Base-by-base conservation (phyloP, 208 protist genomes). In the Blechomonas ayalai region DNA sequence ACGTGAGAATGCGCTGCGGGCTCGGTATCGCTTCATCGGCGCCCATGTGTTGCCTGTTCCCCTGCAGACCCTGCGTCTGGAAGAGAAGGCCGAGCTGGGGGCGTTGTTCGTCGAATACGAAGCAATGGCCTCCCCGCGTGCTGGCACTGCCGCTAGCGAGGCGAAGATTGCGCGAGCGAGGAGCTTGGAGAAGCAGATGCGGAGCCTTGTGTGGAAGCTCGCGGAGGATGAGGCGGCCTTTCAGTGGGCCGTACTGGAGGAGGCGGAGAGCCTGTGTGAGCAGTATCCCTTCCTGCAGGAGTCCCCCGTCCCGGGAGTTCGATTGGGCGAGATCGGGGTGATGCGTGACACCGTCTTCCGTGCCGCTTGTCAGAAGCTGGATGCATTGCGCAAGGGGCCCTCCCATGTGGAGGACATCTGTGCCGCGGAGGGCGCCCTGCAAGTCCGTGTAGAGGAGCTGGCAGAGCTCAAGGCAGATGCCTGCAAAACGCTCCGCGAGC, bases 51-150 rank as follows among this genome's bases (percentile, higher is more conserved):
- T 71, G n/a, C 60, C 53, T n/a, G 60, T 80, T 1, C 48, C 63
- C 16, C 41, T 81, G 37, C 54, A 61, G 23, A 48, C 46, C 18
- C 43, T 88, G n/a, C 18, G 64, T 28, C 58, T 83, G 13, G 46
- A 58, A 22, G 24, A 50, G 22, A 42, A 81, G 12, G 40, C 32
- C 6, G 33, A 13, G 2, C 78, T 83, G 19, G 40, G 39, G 42
- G 34, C 27, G 13, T 27, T 79, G 10, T 63, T 58, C 33, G 25
- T 5, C 3, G 46, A 56, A 52, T 67, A 75, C 55, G 22, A 47
- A 9, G 41, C 12, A 7, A 31, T 47, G 20, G n/a, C 8, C 8
- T 10, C 8, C 65, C 39, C 22, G 46, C 37, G 23, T 16, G 20
- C 4, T 10, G 38, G 38, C 13, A 9, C 25, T 13, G 41, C 29